Evolutionary conservation across 2,329 filamentous ascomycete genomes (phyloP).

Genomic region (Alternaria longipes): DNA sequence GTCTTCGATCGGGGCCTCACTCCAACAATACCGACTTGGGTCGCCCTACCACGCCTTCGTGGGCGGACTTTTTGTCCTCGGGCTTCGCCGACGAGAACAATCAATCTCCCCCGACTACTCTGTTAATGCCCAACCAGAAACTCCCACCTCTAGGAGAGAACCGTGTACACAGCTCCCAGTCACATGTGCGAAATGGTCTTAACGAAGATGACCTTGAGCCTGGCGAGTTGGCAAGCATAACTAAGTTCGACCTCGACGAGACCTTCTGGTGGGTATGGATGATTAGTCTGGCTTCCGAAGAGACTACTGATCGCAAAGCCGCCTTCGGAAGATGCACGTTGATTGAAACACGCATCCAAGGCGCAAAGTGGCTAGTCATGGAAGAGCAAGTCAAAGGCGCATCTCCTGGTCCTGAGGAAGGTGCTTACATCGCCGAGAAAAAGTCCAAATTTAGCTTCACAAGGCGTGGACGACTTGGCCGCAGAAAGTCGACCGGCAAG

Average conservation of each 20-base stretch:
- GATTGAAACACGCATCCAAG: conserved; percentile 83
- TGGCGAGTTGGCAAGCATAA: conserved; percentile 93
- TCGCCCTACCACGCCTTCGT: conserved; percentile 93
- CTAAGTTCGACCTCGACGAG: conserved; percentile 85
- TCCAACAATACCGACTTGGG: conserved; percentile 73
- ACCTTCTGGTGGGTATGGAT: conserved; percentile 99
- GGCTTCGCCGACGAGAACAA: conserved; percentile 84
- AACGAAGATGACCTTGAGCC: conserved; percentile 79
- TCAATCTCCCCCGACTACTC: conserved; percentile 68
- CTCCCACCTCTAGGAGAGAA: conserved; percentile 80
- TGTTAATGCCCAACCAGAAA: conserved; percentile 91
- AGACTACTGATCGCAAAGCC: conserved; percentile 84
- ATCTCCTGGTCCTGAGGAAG: conserved; percentile 81
- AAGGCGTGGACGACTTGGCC: conserved; percentile 73
- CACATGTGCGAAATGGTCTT: conserved; percentile 70
- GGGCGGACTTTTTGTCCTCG: conserved; percentile 96
- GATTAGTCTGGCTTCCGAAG: conserved; percentile 90
- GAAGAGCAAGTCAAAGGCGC: conserved; percentile 97
- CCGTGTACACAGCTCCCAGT: conserved; percentile 86
- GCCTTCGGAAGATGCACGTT: conserved; percentile 94
- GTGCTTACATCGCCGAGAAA: conserved; percentile 93
- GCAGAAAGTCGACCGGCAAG: conserved; percentile 60
- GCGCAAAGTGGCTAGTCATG: conserved; percentile 89
- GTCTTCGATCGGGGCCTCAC: conserved; percentile 71
- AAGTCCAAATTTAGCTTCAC: conserved; percentile 89